Percentiles rank a stretch among this genome's conserved stretches.
These are phyloP conservation scores for Microthlaspi erraticum DNA, from an alignment of 345 rosid genomes.

Conservation along the genomic window DNA sequence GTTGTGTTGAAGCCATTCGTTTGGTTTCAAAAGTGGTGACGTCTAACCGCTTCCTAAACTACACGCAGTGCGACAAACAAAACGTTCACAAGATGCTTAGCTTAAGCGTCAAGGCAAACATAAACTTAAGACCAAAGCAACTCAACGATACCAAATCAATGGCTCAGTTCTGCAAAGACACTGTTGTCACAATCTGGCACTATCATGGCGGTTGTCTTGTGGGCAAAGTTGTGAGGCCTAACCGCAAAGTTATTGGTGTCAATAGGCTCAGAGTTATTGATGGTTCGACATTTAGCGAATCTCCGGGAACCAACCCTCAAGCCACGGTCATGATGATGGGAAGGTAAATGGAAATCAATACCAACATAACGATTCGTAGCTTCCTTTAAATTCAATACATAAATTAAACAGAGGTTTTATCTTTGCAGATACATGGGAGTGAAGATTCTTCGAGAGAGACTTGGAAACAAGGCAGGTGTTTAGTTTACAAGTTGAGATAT, in stretches of 20 bases:
- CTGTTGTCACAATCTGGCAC: constrained; percentile 96
- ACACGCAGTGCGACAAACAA: constrained; percentile 56
- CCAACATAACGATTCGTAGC: constrained; percentile 16
- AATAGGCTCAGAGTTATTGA: constrained; percentile 77
- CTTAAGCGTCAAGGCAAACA: constrained; percentile 70
- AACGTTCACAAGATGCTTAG: constrained; percentile 69
- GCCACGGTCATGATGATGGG: constrained; percentile 99
- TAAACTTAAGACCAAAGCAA: constrained; percentile 78
- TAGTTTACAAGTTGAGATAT: constrained; percentile 39
- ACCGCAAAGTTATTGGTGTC: constrained; percentile 69
- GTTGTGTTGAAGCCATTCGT: constrained; percentile 80
- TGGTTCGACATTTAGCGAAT: constrained; percentile 74
- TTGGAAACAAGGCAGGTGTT: constrained; percentile 61
- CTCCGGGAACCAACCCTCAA: constrained; percentile 99
- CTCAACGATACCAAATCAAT: constrained; percentile 79
- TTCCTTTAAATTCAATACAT: not conserved
- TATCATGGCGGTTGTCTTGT: constrained; percentile 95
- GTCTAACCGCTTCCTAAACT: constrained; percentile 66
- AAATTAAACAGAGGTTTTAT: constrained; percentile 28
- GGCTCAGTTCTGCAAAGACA: constrained; percentile 95
- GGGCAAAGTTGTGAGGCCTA: constrained; percentile 69
- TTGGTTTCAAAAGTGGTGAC: constrained; percentile 63
- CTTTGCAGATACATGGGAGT: constrained; percentile 85
- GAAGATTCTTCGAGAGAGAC: constrained; percentile 78
- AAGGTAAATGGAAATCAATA: constrained; percentile 58